Evolutionary conservation across 2,329 filamentous ascomycete genomes (phyloP), one percentile per base, ranked within the genome.

Genomic region (Myriangium duriaei): DNA sequence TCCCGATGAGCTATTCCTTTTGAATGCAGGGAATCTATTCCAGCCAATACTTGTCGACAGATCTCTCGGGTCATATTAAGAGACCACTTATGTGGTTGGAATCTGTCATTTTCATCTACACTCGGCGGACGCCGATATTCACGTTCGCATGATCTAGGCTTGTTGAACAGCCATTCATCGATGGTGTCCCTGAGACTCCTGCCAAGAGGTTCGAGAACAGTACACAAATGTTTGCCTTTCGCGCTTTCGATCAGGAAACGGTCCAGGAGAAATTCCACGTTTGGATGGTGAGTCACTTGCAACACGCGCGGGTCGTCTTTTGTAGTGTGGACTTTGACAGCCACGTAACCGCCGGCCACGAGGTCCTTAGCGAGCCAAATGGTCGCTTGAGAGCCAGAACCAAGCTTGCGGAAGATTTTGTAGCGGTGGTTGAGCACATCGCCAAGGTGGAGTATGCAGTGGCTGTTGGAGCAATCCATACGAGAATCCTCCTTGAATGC

Each of bases 351-450:
- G 11, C 11, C 32, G 3, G n/a, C 24, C 24, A 21, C 11, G 2
- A 24, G 3, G 11, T 38, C 14, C 3, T 31, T 6, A 11, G 33
- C 39, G 6, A 41, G 34, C 39, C 39, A 41, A n/a, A 41, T 32
- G 4, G 39, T 41, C 2, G 39, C 12, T 11, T 21, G 29, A 9
- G 32, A 18, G 12, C 39, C 34, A 32, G 11, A 19, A 9, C 39
- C 39, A 13, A 41, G 24, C 26, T 41, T 41, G n/a, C 32, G 38
- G 6, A 41, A 24, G 18, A 37, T 41, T 10, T 31, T 11, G 29
- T 37, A 41, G 29, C 13, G 13, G 9, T 17, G 11, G 5, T 37
- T 30, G 19, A 24, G 29, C 10, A 32, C 11, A 5, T 41, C 38
- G 7, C 32, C 33, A 7, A 41, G 33, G 21, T 37, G 21, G 34